These are phyloP conservation scores for Aspergillus niger DNA, from an alignment of 2,329 filamentous ascomycete genomes.

Conservation along the genomic window DNA sequence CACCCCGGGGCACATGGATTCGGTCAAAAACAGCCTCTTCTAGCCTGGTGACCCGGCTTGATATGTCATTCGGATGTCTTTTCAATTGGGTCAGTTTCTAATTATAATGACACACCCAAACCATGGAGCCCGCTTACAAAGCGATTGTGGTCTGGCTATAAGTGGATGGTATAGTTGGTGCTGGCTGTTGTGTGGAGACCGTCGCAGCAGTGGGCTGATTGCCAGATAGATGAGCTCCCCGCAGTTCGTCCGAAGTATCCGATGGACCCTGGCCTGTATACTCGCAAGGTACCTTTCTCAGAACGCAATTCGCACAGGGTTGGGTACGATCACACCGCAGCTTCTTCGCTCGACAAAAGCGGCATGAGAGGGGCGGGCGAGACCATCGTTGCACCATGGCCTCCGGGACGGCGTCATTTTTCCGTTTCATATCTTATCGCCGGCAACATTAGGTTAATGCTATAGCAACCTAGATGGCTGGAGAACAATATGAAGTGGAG, in stretches of 20 bases:
- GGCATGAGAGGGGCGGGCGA: constrained; percentile 22
- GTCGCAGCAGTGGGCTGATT: background rate
- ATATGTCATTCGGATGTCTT: background rate
- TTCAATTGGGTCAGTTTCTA: background rate
- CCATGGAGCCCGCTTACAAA: background rate
- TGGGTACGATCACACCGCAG: constrained; percentile 26
- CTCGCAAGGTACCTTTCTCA: constrained; percentile 22
- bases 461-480: background rate
- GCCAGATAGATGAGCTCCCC: background rate
- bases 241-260: background rate
- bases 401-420: background rate
- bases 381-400: constrained; percentile 11
- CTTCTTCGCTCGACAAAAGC: constrained; percentile 26
- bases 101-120: background rate
- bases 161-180: background rate
- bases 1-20: background rate
- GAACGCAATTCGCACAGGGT: constrained; percentile 26
- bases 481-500: background rate
- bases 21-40: constrained; percentile 2
- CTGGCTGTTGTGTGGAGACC: background rate
- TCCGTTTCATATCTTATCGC: constrained; percentile 5
- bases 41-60: background rate
- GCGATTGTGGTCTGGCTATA: background rate
- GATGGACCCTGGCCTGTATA: constrained; percentile 13
- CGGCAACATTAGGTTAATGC: background rate